Evolutionary conservation across 352 stramenopile genomes (phyloP), one percentile per base, ranked within the genome.

Genomic region (Globisporangium takayamanum): DNA sequence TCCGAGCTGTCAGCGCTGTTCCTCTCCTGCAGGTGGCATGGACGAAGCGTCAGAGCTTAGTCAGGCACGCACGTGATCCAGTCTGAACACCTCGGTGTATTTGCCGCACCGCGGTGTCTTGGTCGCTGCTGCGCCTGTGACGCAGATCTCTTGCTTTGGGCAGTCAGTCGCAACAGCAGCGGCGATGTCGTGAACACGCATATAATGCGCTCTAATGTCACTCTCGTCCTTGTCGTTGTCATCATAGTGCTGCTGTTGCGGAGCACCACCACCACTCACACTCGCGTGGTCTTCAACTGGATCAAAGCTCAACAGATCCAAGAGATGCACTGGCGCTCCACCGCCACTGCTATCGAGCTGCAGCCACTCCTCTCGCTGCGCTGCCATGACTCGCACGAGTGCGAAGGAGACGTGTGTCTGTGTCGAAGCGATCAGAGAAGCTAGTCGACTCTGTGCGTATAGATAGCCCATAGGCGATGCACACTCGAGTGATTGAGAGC

Each of bases 81-180:
- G 30, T 36, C 30, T 36, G 30, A 8, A 36, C 5, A 8, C 30
- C 30, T 44, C 4, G 2, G 8, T 41, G 22, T 7, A 10, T 45
- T 11, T 5, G 14, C 18, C 49, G 8, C 60, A 73, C 66, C 69
- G 63, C 28, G 50, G 51, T 1, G 67, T 30, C 8, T 65, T 74
- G 5, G 36, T 55, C 3, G 60, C 69, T 12, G 66, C 57, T 39
- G 70, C 69, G 11, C 69, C 69, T n/a, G 64, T 60, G 22, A 74
- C 52, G 22, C 69, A 55, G 3, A 76, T 59, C 12, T 74, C 54
- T 16, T 64, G 56, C 22, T 50, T 50, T 11, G 48, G 46, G 57
- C 51, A 58, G 41, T 22, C 58, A 53, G 26, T 49, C 12, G 11
- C 22, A 22, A 22, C 22, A 22, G 48, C 42, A 50, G 22, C 0